Base-by-base conservation (phyloP, 2,329 filamentous ascomycete genomes). In the Chalaropsis ovoidea region DNA sequence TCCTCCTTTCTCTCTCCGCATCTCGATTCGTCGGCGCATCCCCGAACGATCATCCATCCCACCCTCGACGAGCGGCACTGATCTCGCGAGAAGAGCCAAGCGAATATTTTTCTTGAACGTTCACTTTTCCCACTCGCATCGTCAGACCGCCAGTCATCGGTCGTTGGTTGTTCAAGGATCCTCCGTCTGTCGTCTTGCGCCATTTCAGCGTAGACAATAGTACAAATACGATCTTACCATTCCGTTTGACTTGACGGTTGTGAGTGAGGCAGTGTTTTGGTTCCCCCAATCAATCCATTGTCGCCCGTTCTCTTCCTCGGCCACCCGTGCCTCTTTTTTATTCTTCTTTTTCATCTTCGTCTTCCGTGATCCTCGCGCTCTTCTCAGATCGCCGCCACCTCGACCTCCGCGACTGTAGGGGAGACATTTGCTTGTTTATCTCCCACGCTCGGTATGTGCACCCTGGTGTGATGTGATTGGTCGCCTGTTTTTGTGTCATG, bases 371-470 rank as follows among this genome's bases (percentile, higher is more conserved):
- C 31, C 31, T 31, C 74, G 73, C 76, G 72, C 69, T 43, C 69
- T 70, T 8, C 69, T 70, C 3, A 1, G 8, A 56, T 56, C 52
- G 52, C 22, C 52, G 52, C 22, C 5, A 45, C 7, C 10, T 39
- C 39, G 22, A 35, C 41, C 61, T 45, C 31, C 45, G 65, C 47
- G 65, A 66, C 74, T 77, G 77, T 79, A 80, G 90, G 90, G 89
- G 91, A 95, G 88, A 91, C 91, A 95, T 96, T 96, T 77, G 87
- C 76, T 96, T 95, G 91, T 95, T 90, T 80, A 89, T 95, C 91
- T 95, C 90, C 88, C 84, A 78, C 83, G 82, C 76, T 83, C 79
- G 82, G 84, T 86, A 85, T 76, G 81, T 64, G 63, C 27, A n/a
- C 31, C 31, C 31, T 31, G 31, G 3, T 6, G 6, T 31, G 31